These are phyloP conservation scores for Glycine tomentella DNA, from an alignment of 306 rosid genomes.

Conservation along the genomic window DNA sequence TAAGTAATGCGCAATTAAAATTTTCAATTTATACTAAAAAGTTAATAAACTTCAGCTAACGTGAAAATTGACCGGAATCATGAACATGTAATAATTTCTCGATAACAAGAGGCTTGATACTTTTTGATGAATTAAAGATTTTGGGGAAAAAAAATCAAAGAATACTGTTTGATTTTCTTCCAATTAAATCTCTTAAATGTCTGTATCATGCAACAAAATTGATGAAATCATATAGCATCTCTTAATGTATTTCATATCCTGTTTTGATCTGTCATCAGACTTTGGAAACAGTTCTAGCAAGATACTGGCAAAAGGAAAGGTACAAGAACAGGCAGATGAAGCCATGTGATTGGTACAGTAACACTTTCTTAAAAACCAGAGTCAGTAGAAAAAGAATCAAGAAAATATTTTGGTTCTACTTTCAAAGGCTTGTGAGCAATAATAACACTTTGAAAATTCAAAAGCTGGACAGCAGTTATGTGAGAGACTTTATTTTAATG, in stretches of 20 bases:
- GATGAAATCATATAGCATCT: too few species aligned
- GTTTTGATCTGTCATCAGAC: conserved; percentile 11
- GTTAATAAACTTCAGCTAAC: too few species aligned
- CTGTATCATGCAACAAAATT: too few species aligned
- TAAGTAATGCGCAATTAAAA: too few species aligned
- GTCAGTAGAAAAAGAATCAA: background rate
- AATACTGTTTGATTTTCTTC: background rate
- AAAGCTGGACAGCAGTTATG: background rate
- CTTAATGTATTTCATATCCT: background rate
- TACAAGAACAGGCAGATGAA: conserved; percentile 16
- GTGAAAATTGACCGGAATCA: too few species aligned
- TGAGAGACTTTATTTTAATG: background rate
- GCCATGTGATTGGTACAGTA: conserved; percentile 23
- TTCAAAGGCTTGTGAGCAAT: conserved; percentile 6
- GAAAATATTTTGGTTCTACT: background rate
- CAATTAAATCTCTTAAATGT: background rate
- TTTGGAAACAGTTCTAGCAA: conserved; percentile 3
- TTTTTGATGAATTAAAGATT: background rate
- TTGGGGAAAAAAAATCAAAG: background rate
- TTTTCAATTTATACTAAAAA: too few species aligned
- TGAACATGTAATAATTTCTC: background rate
- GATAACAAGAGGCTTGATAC: background rate
- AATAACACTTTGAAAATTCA: conserved; percentile 4
- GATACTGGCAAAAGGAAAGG: conserved; percentile 23
- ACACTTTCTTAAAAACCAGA: background rate